phyloP scores from a whole-genome alignment of 805 yeast species.

The Hermanozyma aechmeae region DNA sequence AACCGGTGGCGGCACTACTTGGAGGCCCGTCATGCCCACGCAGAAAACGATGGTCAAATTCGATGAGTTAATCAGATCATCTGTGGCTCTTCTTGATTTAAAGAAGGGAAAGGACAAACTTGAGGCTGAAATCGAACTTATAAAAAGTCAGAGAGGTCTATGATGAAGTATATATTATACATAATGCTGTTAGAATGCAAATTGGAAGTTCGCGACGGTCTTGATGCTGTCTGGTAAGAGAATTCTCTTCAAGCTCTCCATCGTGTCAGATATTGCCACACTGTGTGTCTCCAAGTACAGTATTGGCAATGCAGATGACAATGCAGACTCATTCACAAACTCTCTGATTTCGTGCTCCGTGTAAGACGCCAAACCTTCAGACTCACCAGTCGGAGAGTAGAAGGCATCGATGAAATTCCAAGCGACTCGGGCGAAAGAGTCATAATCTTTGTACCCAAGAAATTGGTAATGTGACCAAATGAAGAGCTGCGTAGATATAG shows the following conservation, averaged over 20 bases:
- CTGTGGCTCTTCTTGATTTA: constrained; percentile 66
- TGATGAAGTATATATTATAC: constrained; percentile 2
- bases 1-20: constrained; percentile 36
- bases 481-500: no score
- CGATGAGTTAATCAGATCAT: constrained; percentile 63
- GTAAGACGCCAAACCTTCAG: no score
- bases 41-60: constrained; percentile 65
- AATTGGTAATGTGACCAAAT: no score
- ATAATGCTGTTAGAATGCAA: neutral
- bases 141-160: constrained; percentile 33
- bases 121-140: constrained; percentile 57
- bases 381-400: no score
- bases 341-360: no score
- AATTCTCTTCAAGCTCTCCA: neutral
- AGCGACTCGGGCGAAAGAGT: no score
- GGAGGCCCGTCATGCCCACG: constrained; percentile 84
- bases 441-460: no score
- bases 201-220: neutral
- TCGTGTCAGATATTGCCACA: neutral
- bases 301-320: no score
- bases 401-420: no score
- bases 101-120: constrained; percentile 83
- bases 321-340: no score
- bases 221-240: neutral
- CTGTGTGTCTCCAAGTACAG: no score